Evolutionary conservation across 768 basidiomycete genomes (phyloP), one percentile per base, ranked within the genome.

Genomic region (Boletus rex-veris): DNA sequence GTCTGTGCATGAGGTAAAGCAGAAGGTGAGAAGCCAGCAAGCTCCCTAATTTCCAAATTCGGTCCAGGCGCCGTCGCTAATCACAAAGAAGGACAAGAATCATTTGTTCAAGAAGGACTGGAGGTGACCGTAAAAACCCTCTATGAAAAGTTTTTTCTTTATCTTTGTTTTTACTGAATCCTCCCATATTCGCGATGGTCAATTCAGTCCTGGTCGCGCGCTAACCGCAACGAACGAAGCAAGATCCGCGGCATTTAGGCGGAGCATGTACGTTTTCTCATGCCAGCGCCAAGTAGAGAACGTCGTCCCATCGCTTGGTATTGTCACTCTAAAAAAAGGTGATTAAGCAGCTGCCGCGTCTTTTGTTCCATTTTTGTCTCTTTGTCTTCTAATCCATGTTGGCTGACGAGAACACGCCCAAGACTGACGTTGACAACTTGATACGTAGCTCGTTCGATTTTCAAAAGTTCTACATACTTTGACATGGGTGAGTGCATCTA

Each of bases 251-350:
- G 38, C 16, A 24, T 50, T 31, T 37, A 39, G 33, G 19, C 33
- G 45, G 51, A 35, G 36, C 30, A 48, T 39, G 14, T n/a, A 24
- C 2, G 24, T 45, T 31, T 46, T 55, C 52, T 45, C 63, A 62
- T 54, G 54, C 28, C 7, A 37, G 52, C 53, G 54, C 40, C 28
- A 43, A 45, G 36, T 28, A 8, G 38, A 26, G 47, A 54, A 52
- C 11, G 50, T 14, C 10, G 52, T 63, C 46, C 36, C 56, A 62
- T 39, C 51, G 48, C 46, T 57, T 36, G 42, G 7, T 43, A 37
- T 18, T 24, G 15, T 26, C 15, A 15, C 9, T 44, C 26, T 21
- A 44, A 45, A 44, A 33, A 46, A 46, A 37, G 30, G 15, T n/a
- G 9, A 7, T 37, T 43, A 21, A 21, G 36, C 7, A 19, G 7